Evolutionary conservation across 2,329 filamentous ascomycete genomes (phyloP).

Genomic region (Pseudocercospora pini-densiflorae): DNA sequence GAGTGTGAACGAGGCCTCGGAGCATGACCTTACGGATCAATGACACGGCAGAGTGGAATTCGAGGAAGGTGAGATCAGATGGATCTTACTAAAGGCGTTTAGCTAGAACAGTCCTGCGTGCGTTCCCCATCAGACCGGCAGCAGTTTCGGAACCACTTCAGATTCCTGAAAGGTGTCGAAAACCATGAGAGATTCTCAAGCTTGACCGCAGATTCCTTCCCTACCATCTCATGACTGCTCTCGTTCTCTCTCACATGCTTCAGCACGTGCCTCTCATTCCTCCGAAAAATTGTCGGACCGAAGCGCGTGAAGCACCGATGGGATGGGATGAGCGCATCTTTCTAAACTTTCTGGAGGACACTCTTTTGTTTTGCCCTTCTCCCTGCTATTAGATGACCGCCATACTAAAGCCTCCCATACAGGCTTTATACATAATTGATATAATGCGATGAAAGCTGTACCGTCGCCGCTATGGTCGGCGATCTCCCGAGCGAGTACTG

Average conservation of each 20-base stretch:
- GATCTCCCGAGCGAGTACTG: slow-evolving; percentile 14
- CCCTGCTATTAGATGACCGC: neutral
- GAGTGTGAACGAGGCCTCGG: neutral
- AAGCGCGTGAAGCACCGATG: neutral
- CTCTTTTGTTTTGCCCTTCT: neutral
- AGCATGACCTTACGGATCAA: slow-evolving; percentile 6
- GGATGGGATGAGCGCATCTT: slow-evolving; percentile 2
- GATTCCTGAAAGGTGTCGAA: neutral
- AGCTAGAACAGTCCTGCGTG: neutral
- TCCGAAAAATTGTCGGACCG: neutral
- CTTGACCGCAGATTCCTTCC: neutral
- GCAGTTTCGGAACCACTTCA: neutral
- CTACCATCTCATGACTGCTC: neutral
- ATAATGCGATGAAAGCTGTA: slow-evolving; percentile 33
- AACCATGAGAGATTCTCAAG: neutral
- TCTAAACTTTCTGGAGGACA: slow-evolving; percentile 2
- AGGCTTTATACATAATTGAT: neutral
- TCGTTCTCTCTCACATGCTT: neutral
- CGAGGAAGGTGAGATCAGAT: neutral
- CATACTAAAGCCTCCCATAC: neutral
- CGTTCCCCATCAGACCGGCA: neutral
- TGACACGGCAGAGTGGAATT: neutral
- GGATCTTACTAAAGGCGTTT: neutral
- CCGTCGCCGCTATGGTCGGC: slow-evolving; percentile 26
- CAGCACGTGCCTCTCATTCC: neutral